Evolutionary conservation across 805 yeast species (phyloP).

Genomic region (Geotrichum ghanense): DNA sequence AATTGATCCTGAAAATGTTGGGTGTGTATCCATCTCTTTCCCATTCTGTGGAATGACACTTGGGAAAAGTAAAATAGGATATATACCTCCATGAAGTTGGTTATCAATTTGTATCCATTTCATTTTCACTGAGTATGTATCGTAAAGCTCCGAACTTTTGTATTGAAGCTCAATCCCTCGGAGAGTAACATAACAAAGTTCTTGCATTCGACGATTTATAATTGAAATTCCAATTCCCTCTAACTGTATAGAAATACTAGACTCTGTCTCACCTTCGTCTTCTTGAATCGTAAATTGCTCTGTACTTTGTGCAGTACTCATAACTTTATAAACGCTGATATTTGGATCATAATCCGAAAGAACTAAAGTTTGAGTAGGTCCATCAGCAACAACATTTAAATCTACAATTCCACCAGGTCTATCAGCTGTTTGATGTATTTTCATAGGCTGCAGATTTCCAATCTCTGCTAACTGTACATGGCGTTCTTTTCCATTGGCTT

Average conservation of each 20-base stretch:
- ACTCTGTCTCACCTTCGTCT: slow-evolving; percentile 41
- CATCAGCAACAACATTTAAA: slow-evolving; percentile 89
- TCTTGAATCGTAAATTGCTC: slow-evolving; percentile 25
- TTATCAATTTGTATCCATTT: slow-evolving; percentile 96
- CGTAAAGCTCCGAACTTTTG: slow-evolving; percentile 75
- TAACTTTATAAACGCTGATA: slow-evolving; percentile 58
- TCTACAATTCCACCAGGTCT: slow-evolving; percentile 51
- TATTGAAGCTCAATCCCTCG: slow-evolving; percentile 73
- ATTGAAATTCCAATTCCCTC: slow-evolving; percentile 80
- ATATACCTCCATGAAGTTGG: slow-evolving; percentile 77
- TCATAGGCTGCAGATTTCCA: slow-evolving; percentile 82
- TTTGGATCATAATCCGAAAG: slow-evolving; percentile 74
- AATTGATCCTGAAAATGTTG: slow-evolving; percentile 77
- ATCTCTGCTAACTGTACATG: slow-evolving; percentile 82
- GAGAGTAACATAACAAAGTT: slow-evolving; percentile 71
- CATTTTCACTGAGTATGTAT: slow-evolving; percentile 64
- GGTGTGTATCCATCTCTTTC: slow-evolving; percentile 77
- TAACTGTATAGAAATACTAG: slow-evolving; percentile 48
- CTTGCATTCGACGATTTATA: slow-evolving; percentile 59
- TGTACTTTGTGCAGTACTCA: slow-evolving; percentile 5
- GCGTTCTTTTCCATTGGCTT: slow-evolving; percentile 64
- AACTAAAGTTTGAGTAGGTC: slow-evolving; percentile 81
- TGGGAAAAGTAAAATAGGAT: slow-evolving; percentile 83
- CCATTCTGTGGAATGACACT: slow-evolving; percentile 77
- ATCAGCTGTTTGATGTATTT: slow-evolving; percentile 41